Base-by-base conservation (phyloP, 23 red algal species). In the Gracilariopsis chorda region DNA sequence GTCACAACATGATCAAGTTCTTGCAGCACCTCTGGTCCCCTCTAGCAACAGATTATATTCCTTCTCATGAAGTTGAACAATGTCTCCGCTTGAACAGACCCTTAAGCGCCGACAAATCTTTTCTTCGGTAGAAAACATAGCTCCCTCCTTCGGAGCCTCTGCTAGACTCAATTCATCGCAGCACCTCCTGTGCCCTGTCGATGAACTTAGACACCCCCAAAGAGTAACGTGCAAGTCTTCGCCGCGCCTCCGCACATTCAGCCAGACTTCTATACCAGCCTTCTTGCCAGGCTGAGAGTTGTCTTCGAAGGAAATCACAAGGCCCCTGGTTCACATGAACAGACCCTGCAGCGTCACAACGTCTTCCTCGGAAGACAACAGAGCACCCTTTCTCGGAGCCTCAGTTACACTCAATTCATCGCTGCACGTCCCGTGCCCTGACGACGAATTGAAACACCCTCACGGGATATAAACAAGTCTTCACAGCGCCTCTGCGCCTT, bases 361-460 rank as follows among this genome's bases (percentile, higher is more conserved):
- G 71, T 3, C 1, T 43, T 77, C 71, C 55, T 59, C 55, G 16
- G 55, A 59, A 59, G 55, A 59, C 55, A 59, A 59, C 55, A 59
- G 55, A 51, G 48, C 48, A 12, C 48, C 48, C 48, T 51, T 17
- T 77, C 71, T 51, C 48, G 48, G 48, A 51, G 48, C 48, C 48
- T 51, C 48, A 17, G 48, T 51, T 51, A 17, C 48, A 51, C 48
- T 51, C 48, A 51, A 51, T 51, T 51, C 48, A 51, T 51, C 48
- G 17, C 48, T 12, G 17, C 48, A 51, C 48, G 48, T 51, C 48
- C 48, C 71, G 71, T 77, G 71, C 71, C 41, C 71, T 48, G 41
- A 77, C 41, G 37, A 77, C 71, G 71, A 77, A 48, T 48, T 28
- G 43, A 77, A 77, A 77, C 71, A 77, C 37, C 71, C 71, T 77